Evolutionary conservation across 805 yeast species (phyloP), one percentile per base, ranked within the genome.

Genomic region (Metschnikowia reukaufii): DNA sequence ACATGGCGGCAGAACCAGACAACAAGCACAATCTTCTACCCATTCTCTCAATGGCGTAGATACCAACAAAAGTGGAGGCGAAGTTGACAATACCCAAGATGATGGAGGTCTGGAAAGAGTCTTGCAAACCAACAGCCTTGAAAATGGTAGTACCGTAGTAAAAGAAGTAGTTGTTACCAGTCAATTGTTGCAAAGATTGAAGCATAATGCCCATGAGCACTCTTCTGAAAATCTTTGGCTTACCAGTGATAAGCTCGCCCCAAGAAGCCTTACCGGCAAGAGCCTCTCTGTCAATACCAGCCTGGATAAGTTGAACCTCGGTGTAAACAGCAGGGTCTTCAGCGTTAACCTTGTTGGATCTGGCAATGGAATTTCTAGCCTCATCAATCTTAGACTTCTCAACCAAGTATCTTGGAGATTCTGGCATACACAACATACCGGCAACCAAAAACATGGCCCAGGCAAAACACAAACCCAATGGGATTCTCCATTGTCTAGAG

Each of bases 401-500:
- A 50, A 80, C 72, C 66, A 84, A 74, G 68, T 63, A 84, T 60
- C 86, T 70, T 52, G 89, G 86, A 29, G 87, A 81, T 67, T 84
- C 90, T 30, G 89, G 88, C 77, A 82, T 81, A 52, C 73, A 70
- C 25, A 73, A 51, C 81, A 77, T 76, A 61, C 80, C 83, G 29
- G 60, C 50, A 34, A 74, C 66, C 72, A 78, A 70, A 37, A 78
- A 58, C 42, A 68, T 57, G 59, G 81, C 78, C 76, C 77, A 76
- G 4, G 63, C 65, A 40, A 69, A 72, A 45, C 72, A 65, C 47
- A 81, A 63, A 35, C 79, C 81, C 57, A 83, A 68, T 44, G 88
- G 88, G 51, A 82, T 76, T 72, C 86, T 75, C 88, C 89, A 84
- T 62, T 80, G 82, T 54, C 75, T 69, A 12, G 82, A 76, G 60